Base-by-base conservation (phyloP, 805 yeast species). In the Candida krabiensis region DNA sequence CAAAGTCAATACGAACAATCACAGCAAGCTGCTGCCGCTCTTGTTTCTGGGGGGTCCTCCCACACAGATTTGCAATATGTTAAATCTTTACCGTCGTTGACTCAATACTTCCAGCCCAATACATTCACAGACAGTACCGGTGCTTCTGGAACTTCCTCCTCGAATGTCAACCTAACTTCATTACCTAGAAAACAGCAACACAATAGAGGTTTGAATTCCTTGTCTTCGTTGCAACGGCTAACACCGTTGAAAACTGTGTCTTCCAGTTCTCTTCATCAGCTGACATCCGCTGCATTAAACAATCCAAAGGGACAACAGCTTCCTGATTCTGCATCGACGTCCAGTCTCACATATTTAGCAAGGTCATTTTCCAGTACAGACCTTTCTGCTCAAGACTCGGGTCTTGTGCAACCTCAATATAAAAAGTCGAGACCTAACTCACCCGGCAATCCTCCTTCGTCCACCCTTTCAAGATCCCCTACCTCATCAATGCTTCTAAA, bases 381-480 rank as follows among this genome's bases (percentile, higher is more conserved):
- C 42, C 54, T 75, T 34, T 37, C 49, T 8, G 28, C 19, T 15
- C 37, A 44, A 7, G 40, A 43, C 6, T 26, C 43, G 16, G 35
- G 43, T 2, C 33, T 41, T 6, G 36, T 49, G 4, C 69, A 65
- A 39, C 75, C 68, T 38, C 56, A 66, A 28, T 59, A 66, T 37
- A 74, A 74, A 50, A 69, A 64, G 46, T 70, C 77, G 24, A 56
- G 79, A 46, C 79, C 80, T 17, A 73, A 71, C 55, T 70, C 76
- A 9, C 79, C 79, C 4, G 50, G 53, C 11, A 35, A 43, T 15
- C 50, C 50, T 14, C 45, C 57, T 3, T 47, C 53, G 21, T 19
- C 33, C 2, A 21, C 52, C 4, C 29, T 53, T 11, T 18, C 52
- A 4, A 36, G 49, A 35, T 55, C 63, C 6, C 59, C 63, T 16